phyloP scores from a whole-genome alignment of 2,329 filamentous ascomycete genomes.

The Cryphonectria nitschkei region DNA sequence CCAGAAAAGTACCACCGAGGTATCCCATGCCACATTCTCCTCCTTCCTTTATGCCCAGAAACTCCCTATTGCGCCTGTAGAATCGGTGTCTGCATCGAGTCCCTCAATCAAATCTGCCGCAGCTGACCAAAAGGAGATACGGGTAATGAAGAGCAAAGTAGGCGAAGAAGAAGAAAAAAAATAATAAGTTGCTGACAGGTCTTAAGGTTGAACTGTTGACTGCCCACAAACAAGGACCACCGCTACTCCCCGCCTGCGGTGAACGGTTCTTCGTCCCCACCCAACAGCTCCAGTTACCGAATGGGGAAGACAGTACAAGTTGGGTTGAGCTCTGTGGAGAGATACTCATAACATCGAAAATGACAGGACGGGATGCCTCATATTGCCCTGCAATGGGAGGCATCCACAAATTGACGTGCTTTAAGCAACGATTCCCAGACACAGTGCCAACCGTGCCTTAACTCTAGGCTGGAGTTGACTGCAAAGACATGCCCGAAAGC shows the following conservation, averaged over 20 bases:
- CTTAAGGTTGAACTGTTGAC: not conserved
- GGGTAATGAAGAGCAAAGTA: not conserved
- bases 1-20: not conserved
- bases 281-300: not conserved
- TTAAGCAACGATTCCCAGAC: too few species aligned
- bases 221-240: not conserved
- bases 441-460: too few species aligned
- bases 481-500: too few species aligned
- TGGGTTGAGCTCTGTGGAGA: not conserved
- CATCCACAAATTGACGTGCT: too few species aligned
- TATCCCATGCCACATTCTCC: not conserved
- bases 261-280: not conserved
- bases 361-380: not conserved
- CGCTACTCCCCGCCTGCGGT: not conserved
- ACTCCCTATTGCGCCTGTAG: not conserved
- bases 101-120: not conserved
- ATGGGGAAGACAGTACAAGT: not conserved
- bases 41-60: not conserved
- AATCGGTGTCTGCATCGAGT: not conserved
- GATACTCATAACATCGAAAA: not conserved
- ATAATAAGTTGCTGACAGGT: not conserved
- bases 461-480: too few species aligned
- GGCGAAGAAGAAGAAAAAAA: not conserved
- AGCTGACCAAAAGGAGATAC: not conserved
- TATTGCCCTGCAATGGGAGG: not conserved